Conservation (phyloP, 257 asterid species). For the Jacaranda mimosifolia region DNA sequence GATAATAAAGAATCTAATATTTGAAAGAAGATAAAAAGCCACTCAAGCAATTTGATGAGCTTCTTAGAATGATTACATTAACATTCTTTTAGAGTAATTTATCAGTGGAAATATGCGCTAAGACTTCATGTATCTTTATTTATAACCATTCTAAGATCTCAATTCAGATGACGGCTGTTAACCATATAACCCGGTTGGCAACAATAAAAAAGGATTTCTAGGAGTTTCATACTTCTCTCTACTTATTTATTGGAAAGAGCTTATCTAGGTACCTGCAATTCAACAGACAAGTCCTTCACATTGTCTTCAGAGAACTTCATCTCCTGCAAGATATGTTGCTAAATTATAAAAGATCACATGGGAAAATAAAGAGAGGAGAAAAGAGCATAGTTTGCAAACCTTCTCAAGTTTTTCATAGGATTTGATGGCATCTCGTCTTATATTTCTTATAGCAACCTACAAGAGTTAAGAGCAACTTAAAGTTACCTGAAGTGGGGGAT, state of each 20-base stretch:
- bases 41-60: neutral
- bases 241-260: conserved; percentile 15
- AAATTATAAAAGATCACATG: too few species aligned
- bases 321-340: conserved; percentile 67
- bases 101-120: neutral
- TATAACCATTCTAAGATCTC: too few species aligned
- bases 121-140: too few species aligned
- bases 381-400: too few species aligned
- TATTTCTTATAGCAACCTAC: too few species aligned
- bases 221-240: conserved; percentile 18
- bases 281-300: conserved; percentile 85
- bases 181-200: conserved; percentile 14
- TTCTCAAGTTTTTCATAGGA: too few species aligned
- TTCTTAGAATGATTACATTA: neutral
- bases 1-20: too few species aligned
- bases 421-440: too few species aligned
- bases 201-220: neutral
- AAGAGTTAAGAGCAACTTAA: too few species aligned
- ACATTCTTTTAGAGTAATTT: conserved; percentile 1
- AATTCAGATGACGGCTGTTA: neutral
- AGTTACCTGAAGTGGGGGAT: neutral
- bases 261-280: conserved; percentile 71
- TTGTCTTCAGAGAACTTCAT: conserved; percentile 97
- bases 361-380: too few species aligned
- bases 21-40: neutral